Base-by-base conservation (phyloP, 2,329 filamentous ascomycete genomes). In the Madurella mycetomatis region DNA sequence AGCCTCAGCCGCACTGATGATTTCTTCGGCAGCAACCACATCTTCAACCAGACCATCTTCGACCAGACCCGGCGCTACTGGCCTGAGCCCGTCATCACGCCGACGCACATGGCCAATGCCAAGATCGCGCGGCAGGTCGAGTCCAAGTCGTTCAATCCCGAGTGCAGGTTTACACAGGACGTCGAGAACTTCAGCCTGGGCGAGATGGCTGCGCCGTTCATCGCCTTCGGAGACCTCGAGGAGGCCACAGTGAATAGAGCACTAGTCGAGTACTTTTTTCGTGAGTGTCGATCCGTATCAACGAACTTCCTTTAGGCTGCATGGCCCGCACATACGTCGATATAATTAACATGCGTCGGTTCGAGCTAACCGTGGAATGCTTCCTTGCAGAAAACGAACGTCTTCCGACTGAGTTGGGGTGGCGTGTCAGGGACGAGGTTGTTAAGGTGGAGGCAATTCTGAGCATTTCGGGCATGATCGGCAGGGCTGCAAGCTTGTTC, bases 1-100 rank as follows among this genome's bases (percentile, higher is more conserved):
- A 77, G 75, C 55, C 51, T 25, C 25, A 25, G 25, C 25, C 25
- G 25, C 25, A 25, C 25, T 7, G 25, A 25, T 25, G 25, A 25
- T 25, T 25, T 25, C 7, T 25, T 25, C 25, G 25, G 25, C 25
- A 25, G 7, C 25, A 25, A 25, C 25, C 25, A 25, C 25, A 7
- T 25, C 25, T 25, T 25, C 25, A 25, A 25, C 25, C 25, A 25
- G 25, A 25, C 25, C 25, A 25, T 25, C 25, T 25, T 25, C 25
- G 25, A 25, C 25, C 25, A 25, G 25, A 25, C 25, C 25, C 25
- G 25, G 25, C 25, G 25, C 25, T 25, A 25, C 25, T 25, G 25
- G 25, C 25, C 25, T 7, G 25, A 25, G 25, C 25, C 25, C 25
- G 25, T 25, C 25, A 25, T 25, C 25, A 25, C 25, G 25, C 3